Evolutionary conservation across 306 rosid species (phyloP).

Genomic region (Hippophae rhamnoides): DNA sequence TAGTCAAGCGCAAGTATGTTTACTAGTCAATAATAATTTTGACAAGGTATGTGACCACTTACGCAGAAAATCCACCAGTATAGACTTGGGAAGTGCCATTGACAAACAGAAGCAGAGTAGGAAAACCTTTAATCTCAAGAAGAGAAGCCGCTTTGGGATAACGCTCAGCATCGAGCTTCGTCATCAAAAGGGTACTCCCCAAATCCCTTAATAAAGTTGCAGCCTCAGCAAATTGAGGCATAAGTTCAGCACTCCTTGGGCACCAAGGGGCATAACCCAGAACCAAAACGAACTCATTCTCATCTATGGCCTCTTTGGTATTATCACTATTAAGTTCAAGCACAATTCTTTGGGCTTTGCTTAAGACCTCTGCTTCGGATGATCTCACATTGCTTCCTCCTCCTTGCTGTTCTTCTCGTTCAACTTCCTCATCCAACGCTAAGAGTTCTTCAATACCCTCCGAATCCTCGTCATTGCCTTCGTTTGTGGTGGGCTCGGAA

Average conservation of each 20-base stretch:
- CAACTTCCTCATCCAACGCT: constrained; percentile 65
- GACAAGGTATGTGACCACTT: constrained; percentile 17
- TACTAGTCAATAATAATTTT: background rate
- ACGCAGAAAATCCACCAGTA: constrained; percentile 89
- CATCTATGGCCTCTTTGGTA: constrained; percentile 50
- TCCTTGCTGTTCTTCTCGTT: constrained; percentile 29
- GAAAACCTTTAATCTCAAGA: constrained; percentile 78
- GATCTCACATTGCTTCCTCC: constrained; percentile 31
- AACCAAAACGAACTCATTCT: constrained; percentile 65
- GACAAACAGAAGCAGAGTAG: constrained; percentile 75
- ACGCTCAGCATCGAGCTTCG: constrained; percentile 85
- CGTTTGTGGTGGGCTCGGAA: constrained; percentile 30
- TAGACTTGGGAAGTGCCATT: constrained; percentile 75
- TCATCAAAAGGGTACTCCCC: constrained; percentile 60
- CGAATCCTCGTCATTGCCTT: constrained; percentile 40
- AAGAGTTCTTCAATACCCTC: constrained; percentile 53
- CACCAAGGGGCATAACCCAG: constrained; percentile 97
- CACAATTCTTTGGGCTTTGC: constrained; percentile 85
- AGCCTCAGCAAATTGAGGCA: constrained; percentile 95
- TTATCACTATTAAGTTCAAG: constrained; percentile 66
- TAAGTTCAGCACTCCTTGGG: constrained; percentile 84
- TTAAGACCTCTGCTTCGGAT: constrained; percentile 69
- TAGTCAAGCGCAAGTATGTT: constrained; percentile 7
- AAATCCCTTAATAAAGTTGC: constrained; percentile 65
- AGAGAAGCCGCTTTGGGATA: constrained; percentile 59